Percentiles rank a stretch among this genome's conserved stretches.
phyloP scores from a whole-genome alignment of 1,139 yeast species.

The Kodamaea sp. region DNA sequence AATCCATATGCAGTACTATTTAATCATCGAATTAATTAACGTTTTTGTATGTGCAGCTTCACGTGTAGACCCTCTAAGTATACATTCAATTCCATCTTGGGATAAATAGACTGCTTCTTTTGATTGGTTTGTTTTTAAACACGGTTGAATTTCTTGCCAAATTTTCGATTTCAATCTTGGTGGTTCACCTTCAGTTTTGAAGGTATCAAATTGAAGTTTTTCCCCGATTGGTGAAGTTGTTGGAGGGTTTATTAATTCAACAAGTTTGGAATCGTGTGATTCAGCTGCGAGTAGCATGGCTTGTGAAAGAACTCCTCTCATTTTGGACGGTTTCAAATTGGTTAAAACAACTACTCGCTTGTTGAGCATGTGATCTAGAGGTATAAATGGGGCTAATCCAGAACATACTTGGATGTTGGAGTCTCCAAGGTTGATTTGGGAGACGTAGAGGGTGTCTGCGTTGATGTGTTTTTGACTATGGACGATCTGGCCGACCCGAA shows the following conservation, averaged over 20 bases:
- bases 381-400: constrained; percentile 62
- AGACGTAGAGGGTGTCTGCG: constrained; percentile 54
- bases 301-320: constrained; percentile 77
- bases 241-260: constrained; percentile 28
- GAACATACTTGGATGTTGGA: constrained; percentile 47
- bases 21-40: background rate
- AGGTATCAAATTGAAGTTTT: constrained; percentile 25
- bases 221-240: constrained; percentile 24
- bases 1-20: background rate
- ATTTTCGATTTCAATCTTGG: constrained; percentile 31
- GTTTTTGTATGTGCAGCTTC: background rate
- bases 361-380: constrained; percentile 79
- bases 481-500: constrained; percentile 46
- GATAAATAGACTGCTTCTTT: constrained; percentile 22
- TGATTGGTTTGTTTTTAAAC: constrained; percentile 25
- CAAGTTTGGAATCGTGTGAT: constrained; percentile 9
- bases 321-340: constrained; percentile 84
- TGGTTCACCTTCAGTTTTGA: constrained; percentile 14
- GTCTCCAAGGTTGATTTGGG: constrained; percentile 33
- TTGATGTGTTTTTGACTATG: constrained; percentile 44
- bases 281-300: constrained; percentile 60
- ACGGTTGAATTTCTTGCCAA: constrained; percentile 31
- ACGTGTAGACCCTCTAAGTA: constrained; percentile 6
- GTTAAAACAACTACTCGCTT: constrained; percentile 81
- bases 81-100: constrained; percentile 10